Evolutionary conservation across 2,329 filamentous ascomycete genomes (phyloP), one percentile per base, ranked within the genome.

Genomic region (Knufia petricola): DNA sequence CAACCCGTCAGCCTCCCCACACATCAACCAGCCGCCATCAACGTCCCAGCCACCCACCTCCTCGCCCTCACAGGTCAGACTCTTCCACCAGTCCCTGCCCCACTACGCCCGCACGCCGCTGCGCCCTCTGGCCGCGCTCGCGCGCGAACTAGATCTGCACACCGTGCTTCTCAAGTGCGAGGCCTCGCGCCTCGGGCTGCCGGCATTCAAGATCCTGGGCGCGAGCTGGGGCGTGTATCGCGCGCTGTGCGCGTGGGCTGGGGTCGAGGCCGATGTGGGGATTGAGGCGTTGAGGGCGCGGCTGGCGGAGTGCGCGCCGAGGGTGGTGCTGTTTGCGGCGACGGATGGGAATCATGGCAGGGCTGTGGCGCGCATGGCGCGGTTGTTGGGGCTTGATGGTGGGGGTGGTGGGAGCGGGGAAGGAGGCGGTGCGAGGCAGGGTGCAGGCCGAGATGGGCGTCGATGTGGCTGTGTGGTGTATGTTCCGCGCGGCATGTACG

Each of bases 281-380:
- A n/a, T n/a, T n/a, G n/a, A n/a, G n/a, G n/a, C n/a, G n/a, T n/a
- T n/a, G n/a, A n/a, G n/a, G n/a, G n/a, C n/a, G n/a, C n/a, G n/a
- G n/a, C 62, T 71, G 8, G 17, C 9, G 38, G 21, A 21, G 7
- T 8, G 12, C 6, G 38, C 10, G 21, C 8, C 32, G 6, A 4
- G 32, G 21, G 55, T 79, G 17, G 65, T 59, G 0, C 61, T 86
- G 0, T 74, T 81, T 34, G 78, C 84, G 0, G 80, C 81, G 1
- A 87, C 83, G 0, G 84, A 87, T 42, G 86, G 85, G 0, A 90
- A 90, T 54, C 84, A 85, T 69, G 85, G 86, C 0, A 70, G 84
- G 1, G 85, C 86, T 0, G 74, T 87, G 1, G 81, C 84, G 0
- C 70, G 76, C 4, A 86, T 89, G 78, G 82, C 75, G 0, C 68